Evolutionary conservation across 345 rosid genomes (phyloP), one percentile per base, ranked within the genome.

Genomic region (Salix udensis): DNA sequence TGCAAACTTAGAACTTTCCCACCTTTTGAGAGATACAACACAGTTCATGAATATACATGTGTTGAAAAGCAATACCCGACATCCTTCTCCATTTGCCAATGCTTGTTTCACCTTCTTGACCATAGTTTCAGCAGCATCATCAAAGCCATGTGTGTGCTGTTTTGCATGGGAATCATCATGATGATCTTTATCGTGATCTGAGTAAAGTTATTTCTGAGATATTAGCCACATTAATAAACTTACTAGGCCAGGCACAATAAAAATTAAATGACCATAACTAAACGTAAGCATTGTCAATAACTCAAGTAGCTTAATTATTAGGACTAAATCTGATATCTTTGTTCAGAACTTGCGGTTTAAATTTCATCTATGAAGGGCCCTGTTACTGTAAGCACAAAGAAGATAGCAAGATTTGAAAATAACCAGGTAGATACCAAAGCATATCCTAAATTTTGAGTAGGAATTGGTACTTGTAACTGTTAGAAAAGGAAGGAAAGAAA

Each of bases 61-160:
- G 21, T 68, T 28, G 55, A 76, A 70, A 31, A 65, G n/a, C 65
- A 37, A 64, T 92, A 96, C 99, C 94, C 89, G 90, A 76, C 99
- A 96, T 83, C 98, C 99, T 89, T 96, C 98, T 79, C 89, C 94
- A 72, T 90, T 82, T 68, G 76, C 85, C 86, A 96, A 84, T 26
- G 97, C 98, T 72, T 92, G 91, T 88, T 90, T 96, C 84, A 91
- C 96, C 84, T 92, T 94, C 86, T 90, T 94, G 76, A 96, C 85
- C 97, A 90, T 82, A 34, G 87, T 88, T 81, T 96, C 97, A 75
- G 98, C 88, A 80, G 79, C 91, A 76, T 87, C 80, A 85, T 96
- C 97, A 81, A 96, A 88, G 76, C 95, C 91, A 68, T 91, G 88
- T 11, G 76, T 11, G 78, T 84, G 88, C 50, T 85, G 75, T 67